phyloP scores from a whole-genome alignment of 768 basidiomycete species.

The Phlegmacium glaucopus region DNA sequence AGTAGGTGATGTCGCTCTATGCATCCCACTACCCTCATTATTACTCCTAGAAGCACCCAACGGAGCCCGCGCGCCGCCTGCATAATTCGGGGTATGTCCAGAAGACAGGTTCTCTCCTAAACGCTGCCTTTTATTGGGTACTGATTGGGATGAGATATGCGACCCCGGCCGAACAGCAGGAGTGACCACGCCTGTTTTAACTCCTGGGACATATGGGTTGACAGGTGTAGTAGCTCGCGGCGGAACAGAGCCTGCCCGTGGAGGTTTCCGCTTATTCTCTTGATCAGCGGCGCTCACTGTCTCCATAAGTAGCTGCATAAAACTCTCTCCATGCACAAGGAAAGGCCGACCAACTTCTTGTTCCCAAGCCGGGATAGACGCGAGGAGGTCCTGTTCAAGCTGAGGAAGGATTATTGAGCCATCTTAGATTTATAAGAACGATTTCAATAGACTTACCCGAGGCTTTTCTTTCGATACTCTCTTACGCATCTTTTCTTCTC shows the following conservation, averaged over 20 bases:
- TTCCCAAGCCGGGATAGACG: constrained; percentile 85
- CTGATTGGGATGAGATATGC: constrained; percentile 41
- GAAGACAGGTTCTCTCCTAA: constrained; percentile 37
- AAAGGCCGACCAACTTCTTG: constrained; percentile 68
- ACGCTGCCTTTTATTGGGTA: constrained; percentile 62
- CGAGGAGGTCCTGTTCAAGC: constrained; percentile 87
- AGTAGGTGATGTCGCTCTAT: constrained; percentile 43
- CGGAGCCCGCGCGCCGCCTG: constrained; percentile 28
- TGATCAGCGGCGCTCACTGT: constrained; percentile 69
- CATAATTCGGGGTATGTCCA: constrained; percentile 13
- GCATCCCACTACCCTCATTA: constrained; percentile 21
- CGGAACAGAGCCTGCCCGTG: constrained; percentile 57
- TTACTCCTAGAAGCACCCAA: constrained; percentile 39
- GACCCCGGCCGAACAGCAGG: constrained; percentile 60
- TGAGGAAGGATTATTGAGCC: constrained; percentile 25
- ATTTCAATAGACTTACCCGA: constrained; percentile 49
- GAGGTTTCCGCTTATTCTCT: constrained; percentile 67
- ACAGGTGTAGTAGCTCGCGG: constrained; percentile 60
- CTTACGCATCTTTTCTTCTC: constrained; percentile 98
- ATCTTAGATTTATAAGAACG: neutral
- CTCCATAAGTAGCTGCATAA: constrained; percentile 76
- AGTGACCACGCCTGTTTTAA: constrained; percentile 47
- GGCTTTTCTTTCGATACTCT: constrained; percentile 91
- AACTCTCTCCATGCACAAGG: constrained; percentile 79
- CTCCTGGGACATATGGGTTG: constrained; percentile 35